Base-by-base conservation (phyloP, 2,329 filamentous ascomycete species). In the Monosporascus sp. region DNA sequence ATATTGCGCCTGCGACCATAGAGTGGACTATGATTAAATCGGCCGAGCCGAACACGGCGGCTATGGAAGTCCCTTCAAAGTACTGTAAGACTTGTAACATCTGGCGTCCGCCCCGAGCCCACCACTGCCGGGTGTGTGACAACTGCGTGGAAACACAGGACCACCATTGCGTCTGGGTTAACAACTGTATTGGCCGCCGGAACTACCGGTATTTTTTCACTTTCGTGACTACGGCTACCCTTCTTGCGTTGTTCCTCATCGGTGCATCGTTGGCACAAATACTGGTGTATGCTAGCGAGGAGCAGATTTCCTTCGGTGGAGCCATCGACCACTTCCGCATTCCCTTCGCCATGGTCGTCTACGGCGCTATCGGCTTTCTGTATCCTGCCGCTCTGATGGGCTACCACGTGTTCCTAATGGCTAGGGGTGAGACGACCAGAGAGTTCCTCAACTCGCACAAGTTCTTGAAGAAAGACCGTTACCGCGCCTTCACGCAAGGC, bases 151-250 rank as follows among this genome's bases (percentile, higher is more conserved):
- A 99, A 71, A 96, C 91, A 0, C 90, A 97, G 61, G 94, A 99
- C 66, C 94, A 99, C 67, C 94, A 99, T 72, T 99, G 94, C 66
- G 92, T 97, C 17, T 99, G 94, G 94, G 82, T 99, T 58, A 99
- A 99, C 74, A 99, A 99, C 70, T 99, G 94, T 61, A 88, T 99
- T 49, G 94, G 94, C 44, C 87, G 93, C 60, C 89, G 94, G 64
- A 99, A 99, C 74, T 99, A 99, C 74, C 90, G 94, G 58, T 97
- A 93, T 71, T 99, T 99, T 72, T 97, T 97, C 69, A 82, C 88
- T 11, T 99, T 97, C 71, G 86, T 99, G 59, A 84, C 83, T 51
- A 85, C 87, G 15, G 85, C 83, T n/a, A 90, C 90, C 0, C 60
- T 97, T 36, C 78, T 97, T 18, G 81, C 86, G 0, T 66, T 91